Percentiles rank a stretch among this genome's conserved stretches.
phyloP scores from a whole-genome alignment of 2,329 filamentous ascomycete species.

The Verticillium klebahnii region DNA sequence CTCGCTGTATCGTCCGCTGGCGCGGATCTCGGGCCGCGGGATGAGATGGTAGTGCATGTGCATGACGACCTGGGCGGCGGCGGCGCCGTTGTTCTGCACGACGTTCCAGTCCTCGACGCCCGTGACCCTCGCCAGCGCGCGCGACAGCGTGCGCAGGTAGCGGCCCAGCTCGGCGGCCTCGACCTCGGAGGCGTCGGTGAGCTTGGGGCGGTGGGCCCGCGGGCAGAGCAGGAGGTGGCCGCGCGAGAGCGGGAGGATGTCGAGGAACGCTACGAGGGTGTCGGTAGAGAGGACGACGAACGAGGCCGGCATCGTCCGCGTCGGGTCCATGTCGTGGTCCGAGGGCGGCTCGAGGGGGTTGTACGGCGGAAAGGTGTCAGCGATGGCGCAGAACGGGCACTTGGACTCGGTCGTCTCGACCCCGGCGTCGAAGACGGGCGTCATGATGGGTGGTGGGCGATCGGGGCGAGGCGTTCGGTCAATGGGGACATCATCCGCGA shows the following conservation, averaged over 20 bases:
- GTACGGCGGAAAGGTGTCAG: slow-evolving; percentile 42
- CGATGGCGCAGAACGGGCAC: slow-evolving; percentile 63
- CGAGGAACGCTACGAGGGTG: slow-evolving; percentile 79
- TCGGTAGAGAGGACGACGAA: slow-evolving; percentile 75
- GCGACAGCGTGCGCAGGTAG: slow-evolving; percentile 67
- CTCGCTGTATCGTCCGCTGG: slow-evolving; percentile 47
- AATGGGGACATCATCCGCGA: neutral
- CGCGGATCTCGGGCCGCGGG: slow-evolving; percentile 67
- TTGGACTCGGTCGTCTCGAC: slow-evolving; percentile 21
- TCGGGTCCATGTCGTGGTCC: slow-evolving; percentile 23
- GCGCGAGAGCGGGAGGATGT: slow-evolving; percentile 81
- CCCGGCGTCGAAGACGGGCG: slow-evolving; percentile 9
- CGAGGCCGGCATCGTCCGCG: slow-evolving; percentile 35
- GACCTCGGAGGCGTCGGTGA: slow-evolving; percentile 61
- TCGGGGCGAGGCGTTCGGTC: neutral
- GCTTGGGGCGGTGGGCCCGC: slow-evolving; percentile 70
- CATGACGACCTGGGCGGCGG: slow-evolving; percentile 86
- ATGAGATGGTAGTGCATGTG: slow-evolving; percentile 96
- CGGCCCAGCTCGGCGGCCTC: slow-evolving; percentile 65
- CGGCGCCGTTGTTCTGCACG: slow-evolving; percentile 89
- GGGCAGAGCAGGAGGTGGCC: slow-evolving; percentile 84
- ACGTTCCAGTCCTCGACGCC: slow-evolving; percentile 88
- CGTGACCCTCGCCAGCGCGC: slow-evolving; percentile 63
- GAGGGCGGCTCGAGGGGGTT: slow-evolving; percentile 37
- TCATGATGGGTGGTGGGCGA: neutral